Percentiles rank a stretch among this genome's conserved stretches.
Conservation (phyloP, 2,329 filamentous ascomycete genomes). For the Akanthomyces uredinophilus region DNA sequence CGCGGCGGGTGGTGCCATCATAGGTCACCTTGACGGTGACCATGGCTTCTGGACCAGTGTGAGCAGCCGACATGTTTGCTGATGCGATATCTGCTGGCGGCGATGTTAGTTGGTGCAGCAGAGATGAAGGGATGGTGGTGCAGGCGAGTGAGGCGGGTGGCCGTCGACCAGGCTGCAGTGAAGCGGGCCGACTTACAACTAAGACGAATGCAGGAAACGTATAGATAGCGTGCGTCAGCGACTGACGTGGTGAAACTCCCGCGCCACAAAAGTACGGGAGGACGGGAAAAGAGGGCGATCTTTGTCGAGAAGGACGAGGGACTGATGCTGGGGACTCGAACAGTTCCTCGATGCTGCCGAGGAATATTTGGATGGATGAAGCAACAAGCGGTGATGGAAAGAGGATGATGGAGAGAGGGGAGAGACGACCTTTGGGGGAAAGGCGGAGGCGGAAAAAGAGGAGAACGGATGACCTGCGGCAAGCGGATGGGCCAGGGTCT, state of each 20-base stretch:
- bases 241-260: conserved; percentile 3
- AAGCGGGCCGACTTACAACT: conserved; percentile 11
- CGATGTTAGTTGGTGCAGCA: neutral
- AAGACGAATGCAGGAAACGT: conserved; percentile 3
- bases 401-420: conserved; percentile 8
- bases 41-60: conserved; percentile 25
- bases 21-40: conserved; percentile 83
- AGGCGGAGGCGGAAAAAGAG: conserved; percentile 14
- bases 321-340: neutral
- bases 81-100: neutral
- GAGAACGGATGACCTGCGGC: neutral
- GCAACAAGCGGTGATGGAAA: conserved; percentile 10
- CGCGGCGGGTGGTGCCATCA: conserved; percentile 70
- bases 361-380: neutral
- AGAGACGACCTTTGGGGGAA: conserved; percentile 6
- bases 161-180: neutral
- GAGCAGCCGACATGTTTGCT: conserved; percentile 5
- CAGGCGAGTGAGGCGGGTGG: neutral
- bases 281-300: neutral
- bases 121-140: neutral
- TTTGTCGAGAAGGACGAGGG: neutral
- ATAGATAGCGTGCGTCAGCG: conserved; percentile 6
- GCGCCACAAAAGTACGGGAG: neutral
- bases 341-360: neutral
- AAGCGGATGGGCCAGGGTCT: neutral